A percentile compares a stretch with the other conserved stretches of the same genome.
phyloP scores from a whole-genome alignment of 2,329 filamentous ascomycete genomes.

The Lasiodiplodia sp. region DNA sequence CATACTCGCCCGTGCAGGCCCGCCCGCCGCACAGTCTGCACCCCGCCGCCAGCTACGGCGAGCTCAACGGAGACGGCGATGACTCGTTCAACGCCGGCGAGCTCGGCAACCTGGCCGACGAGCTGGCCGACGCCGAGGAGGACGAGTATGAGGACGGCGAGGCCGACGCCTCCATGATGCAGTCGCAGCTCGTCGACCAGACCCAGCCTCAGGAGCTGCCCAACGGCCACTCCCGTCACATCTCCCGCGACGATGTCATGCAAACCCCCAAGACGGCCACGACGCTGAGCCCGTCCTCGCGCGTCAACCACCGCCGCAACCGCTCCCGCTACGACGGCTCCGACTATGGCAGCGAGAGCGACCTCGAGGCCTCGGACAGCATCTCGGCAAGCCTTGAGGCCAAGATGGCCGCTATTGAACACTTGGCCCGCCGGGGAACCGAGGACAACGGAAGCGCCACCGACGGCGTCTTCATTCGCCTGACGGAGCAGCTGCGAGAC shows the following conservation, averaged over 20 bases:
- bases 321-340: constrained; percentile 72
- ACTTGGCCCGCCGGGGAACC: constrained; percentile 67
- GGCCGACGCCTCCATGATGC: constrained; percentile 47
- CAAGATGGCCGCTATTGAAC: constrained; percentile 76
- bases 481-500: constrained; percentile 73
- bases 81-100: constrained; percentile 58
- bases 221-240: constrained; percentile 36
- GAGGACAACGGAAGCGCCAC: constrained; percentile 70
- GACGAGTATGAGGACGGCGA: constrained; percentile 63
- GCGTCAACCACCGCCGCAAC: constrained; percentile 49
- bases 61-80: constrained; percentile 47
- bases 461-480: constrained; percentile 72
- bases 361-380: constrained; percentile 70
- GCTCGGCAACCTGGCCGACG: constrained; percentile 80
- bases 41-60: constrained; percentile 26
- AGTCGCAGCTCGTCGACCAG: constrained; percentile 39
- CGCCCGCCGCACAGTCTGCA: constrained; percentile 44
- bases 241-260: constrained; percentile 54
- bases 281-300: constrained; percentile 47
- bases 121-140: constrained; percentile 76
- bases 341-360: constrained; percentile 74
- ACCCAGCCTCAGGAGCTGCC: constrained; percentile 38
- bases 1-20: constrained; percentile 53
- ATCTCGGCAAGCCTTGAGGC: constrained; percentile 72
- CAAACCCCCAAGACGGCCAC: constrained; percentile 46